Base-by-base conservation (phyloP, 768 basidiomycete genomes). In the Saitozyma sp. region DNA sequence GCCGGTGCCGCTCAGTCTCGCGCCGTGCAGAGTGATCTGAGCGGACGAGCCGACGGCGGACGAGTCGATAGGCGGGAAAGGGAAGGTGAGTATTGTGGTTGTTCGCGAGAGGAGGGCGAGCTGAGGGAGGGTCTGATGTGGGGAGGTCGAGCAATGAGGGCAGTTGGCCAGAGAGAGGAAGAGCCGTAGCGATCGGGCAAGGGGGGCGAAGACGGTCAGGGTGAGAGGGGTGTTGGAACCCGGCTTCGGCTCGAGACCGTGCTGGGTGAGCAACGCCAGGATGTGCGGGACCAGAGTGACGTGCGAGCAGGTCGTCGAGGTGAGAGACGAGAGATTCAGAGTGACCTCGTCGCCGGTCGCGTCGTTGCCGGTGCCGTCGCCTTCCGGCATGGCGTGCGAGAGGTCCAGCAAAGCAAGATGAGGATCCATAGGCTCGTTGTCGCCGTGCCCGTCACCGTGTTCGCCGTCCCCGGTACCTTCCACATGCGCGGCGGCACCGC, bases 71-170 rank as follows among this genome's bases (percentile, higher is more conserved):
- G 69, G 70, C 40, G 75, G 75, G 66, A 64, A 72, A 52, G 75
- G 72, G 66, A 70, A 76, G 7, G 75, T 76, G 56, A 76, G 67
- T 48, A 76, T 66, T 8, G 75, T 76, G 37, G 75, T 74, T 9
- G 75, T 74, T 20, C 75, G 58, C 16, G 66, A 68, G 20, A 76
- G 59, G 0, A 76, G 66, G 6, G 75, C 75, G n/a, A 76, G 70
- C 63, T 76, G 75, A 41, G 75, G 72, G 14, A 76, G 62, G 11
- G 75, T 76, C 50, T 76, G 75, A 43, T 70, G 68, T 10, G 75
- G 72, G 8, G 70, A 67, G 17, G 69, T 59, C 1, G 60, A 64
- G 48, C 75, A 76, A 13, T 50, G 41, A 0, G 72, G 65, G 48
- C 75, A 76, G 8, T 62, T 40, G 9, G 65, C 58, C n/a, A 76